These are phyloP conservation scores for Penicillium nordicum DNA, from an alignment of 2,329 filamentous ascomycete genomes.

Conservation along the genomic window DNA sequence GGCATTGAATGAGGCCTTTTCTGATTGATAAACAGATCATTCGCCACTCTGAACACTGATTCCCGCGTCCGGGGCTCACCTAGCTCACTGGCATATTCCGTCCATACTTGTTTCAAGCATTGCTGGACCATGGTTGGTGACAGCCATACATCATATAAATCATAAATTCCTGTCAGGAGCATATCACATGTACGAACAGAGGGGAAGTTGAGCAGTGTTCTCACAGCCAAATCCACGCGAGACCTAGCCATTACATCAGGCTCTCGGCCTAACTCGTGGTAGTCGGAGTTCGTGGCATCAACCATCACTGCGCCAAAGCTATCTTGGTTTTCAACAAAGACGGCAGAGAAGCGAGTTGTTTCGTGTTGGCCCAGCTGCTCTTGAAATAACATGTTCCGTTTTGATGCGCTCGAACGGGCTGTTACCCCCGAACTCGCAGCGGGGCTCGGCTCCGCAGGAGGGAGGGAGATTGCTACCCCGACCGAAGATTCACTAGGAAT, in stretches of 20 bases:
- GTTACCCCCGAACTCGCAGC: not conserved
- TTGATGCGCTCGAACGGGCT: not conserved
- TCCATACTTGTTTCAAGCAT: constrained; percentile 1
- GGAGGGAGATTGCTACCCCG: not conserved
- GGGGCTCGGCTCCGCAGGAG: not conserved
- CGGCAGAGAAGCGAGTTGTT: not conserved
- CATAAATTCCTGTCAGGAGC: not conserved
- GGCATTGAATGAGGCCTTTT: not conserved
- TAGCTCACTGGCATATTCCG: not conserved
- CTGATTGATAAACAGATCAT: not conserved
- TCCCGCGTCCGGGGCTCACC: not conserved
- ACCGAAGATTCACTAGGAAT: not conserved
- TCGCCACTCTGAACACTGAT: not conserved
- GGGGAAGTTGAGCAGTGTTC: not conserved
- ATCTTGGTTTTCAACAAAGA: not conserved
- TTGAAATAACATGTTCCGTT: not conserved
- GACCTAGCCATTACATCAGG: not conserved
- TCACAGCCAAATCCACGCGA: not conserved
- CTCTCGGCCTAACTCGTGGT: not conserved
- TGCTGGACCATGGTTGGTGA: not conserved
- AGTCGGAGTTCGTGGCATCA: not conserved
- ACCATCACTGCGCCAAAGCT: not conserved
- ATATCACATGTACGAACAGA: not conserved
- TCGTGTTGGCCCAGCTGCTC: not conserved
- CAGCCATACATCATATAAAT: not conserved